Conservation (phyloP, 495 filamentous ascomycete genomes). For the Bacidia rubella region DNA sequence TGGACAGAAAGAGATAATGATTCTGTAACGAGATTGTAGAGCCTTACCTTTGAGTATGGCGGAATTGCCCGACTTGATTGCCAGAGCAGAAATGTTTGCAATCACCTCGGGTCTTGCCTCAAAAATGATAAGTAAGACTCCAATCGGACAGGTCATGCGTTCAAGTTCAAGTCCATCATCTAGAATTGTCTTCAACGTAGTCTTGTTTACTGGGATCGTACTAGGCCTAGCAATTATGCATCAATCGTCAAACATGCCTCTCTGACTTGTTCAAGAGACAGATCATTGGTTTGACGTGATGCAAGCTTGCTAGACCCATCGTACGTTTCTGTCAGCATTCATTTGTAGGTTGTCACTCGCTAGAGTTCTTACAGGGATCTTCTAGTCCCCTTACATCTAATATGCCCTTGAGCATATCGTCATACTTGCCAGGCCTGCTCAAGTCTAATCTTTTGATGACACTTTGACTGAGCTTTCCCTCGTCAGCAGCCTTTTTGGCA, state of each 20-base stretch:
- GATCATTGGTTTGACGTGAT: background rate
- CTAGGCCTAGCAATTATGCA: constrained; percentile 3
- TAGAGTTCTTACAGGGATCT: constrained; percentile 59
- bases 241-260: background rate
- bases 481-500: constrained; percentile 56
- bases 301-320: background rate
- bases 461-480: constrained; percentile 66
- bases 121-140: constrained; percentile 92
- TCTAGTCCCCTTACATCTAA: constrained; percentile 73
- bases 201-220: constrained; percentile 58
- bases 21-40: background rate
- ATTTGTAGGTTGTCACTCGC: no score
- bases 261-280: background rate
- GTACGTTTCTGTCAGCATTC: no score
- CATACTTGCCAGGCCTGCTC: constrained; percentile 75
- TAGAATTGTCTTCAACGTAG: constrained; percentile 70
- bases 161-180: constrained; percentile 79
- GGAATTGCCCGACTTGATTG: constrained; percentile 94
- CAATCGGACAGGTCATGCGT: constrained; percentile 83
- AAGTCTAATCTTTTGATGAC: constrained; percentile 86
- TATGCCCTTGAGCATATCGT: constrained; percentile 95
- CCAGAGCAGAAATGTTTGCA: constrained; percentile 93
- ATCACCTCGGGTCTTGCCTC: constrained; percentile 97
- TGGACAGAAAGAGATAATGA: background rate
- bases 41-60: constrained; percentile 83